Percentiles rank a stretch among this genome's conserved stretches.
phyloP scores from a whole-genome alignment of 2,329 filamentous ascomycete species.

The Elsinoe ampelina region DNA sequence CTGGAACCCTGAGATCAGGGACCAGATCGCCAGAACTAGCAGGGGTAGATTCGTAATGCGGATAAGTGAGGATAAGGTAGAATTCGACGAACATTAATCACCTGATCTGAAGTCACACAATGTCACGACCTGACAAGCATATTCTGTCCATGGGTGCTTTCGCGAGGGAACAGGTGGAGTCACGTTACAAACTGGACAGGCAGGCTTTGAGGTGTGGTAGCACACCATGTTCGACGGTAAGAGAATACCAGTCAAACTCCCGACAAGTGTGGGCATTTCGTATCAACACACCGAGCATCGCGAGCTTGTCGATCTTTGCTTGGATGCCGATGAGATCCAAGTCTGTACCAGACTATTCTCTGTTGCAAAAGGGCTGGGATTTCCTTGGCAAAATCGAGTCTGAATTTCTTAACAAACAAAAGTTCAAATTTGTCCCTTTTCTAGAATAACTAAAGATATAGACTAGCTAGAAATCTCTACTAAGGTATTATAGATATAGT shows the following conservation, averaged over 20 bases:
- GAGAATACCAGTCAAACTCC: neutral
- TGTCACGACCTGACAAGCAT: neutral
- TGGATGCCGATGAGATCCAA: neutral
- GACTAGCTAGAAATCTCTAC: too few species aligned
- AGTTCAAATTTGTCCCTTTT: too few species aligned
- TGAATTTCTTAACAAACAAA: too few species aligned
- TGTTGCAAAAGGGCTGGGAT: too few species aligned
- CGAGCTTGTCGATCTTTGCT: neutral
- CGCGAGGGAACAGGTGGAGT: too few species aligned
- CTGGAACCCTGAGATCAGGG: conserved; percentile 2
- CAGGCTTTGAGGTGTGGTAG: neutral
- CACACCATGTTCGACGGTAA: neutral
- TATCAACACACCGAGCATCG: neutral
- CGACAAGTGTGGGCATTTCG: neutral
- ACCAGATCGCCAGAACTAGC: neutral
- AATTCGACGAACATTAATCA: neutral
- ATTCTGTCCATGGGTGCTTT: too few species aligned
- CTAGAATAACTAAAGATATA: too few species aligned
- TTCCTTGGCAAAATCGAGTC: too few species aligned
- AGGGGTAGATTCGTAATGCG: neutral
- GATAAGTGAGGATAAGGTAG: neutral
- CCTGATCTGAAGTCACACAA: neutral
- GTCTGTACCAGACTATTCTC: neutral
- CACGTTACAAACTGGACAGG: too few species aligned
- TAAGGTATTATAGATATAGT: too few species aligned